Percentiles rank a stretch among this genome's conserved stretches.
Conservation (phyloP, 306 rosid species). For the Cicer yamashitae region DNA sequence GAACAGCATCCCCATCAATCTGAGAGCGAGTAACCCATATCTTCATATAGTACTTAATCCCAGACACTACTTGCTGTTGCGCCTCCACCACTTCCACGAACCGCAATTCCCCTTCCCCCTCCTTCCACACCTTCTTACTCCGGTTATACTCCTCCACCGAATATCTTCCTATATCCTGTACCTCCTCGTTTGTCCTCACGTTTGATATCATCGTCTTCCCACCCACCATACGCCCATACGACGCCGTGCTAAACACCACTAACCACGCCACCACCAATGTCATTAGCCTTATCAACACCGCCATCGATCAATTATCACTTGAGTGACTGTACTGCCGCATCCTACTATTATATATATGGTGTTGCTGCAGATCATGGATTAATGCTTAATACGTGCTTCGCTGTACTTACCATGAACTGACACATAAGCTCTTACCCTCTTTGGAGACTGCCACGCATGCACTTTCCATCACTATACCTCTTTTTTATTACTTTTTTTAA, state of each 20-base stretch:
- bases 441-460: too few species aligned
- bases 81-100: conserved; percentile 79
- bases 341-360: too few species aligned
- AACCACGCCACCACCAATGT: background rate
- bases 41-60: conserved; percentile 67
- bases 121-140: conserved; percentile 12
- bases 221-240: conserved; percentile 53
- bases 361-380: too few species aligned
- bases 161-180: conserved; percentile 71
- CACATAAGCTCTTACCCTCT: too few species aligned
- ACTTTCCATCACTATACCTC: too few species aligned
- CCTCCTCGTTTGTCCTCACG: conserved; percentile 65
- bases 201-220: conserved; percentile 54
- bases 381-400: too few species aligned
- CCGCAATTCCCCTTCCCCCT: conserved; percentile 44
- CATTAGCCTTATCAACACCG: conserved; percentile 10
- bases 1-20: conserved; percentile 40
- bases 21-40: conserved; percentile 39
- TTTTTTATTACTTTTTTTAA: too few species aligned
- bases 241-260: background rate
- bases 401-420: too few species aligned
- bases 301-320: background rate
- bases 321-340: too few species aligned
- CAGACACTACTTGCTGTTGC: conserved; percentile 72
- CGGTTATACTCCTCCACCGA: conserved; percentile 72